These are phyloP conservation scores for Lactarius psammicola DNA, from an alignment of 768 basidiomycete genomes.

Conservation along the genomic window DNA sequence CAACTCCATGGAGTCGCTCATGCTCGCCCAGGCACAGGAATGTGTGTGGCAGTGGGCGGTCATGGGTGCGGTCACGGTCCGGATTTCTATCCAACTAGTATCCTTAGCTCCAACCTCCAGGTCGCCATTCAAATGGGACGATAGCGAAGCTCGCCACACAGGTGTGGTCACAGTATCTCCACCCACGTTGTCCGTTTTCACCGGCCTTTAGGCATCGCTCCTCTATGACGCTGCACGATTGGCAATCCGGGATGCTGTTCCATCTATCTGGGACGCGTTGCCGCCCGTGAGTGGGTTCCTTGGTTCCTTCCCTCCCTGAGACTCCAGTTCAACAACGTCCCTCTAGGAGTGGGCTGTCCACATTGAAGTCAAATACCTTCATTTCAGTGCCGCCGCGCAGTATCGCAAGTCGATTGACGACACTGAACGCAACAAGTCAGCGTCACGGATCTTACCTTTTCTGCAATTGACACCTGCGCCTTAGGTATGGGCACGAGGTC, in stretches of 20 bases:
- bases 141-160: slow-evolving; percentile 27
- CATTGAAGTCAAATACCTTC: slow-evolving; percentile 74
- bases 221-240: slow-evolving; percentile 26
- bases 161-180: slow-evolving; percentile 5
- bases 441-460: background rate
- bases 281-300: slow-evolving; percentile 49
- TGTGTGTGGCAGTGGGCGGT: slow-evolving; percentile 94
- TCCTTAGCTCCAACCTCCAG: slow-evolving; percentile 5
- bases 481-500: slow-evolving; percentile 85
- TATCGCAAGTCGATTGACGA: slow-evolving; percentile 89
- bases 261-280: slow-evolving; percentile 39
- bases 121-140: slow-evolving; percentile 26
- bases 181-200: background rate
- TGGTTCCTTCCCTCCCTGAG: background rate
- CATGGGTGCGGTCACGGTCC: slow-evolving; percentile 49
- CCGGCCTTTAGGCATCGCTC: slow-evolving; percentile 24
- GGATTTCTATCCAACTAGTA: slow-evolving; percentile 7
- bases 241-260: slow-evolving; percentile 25
- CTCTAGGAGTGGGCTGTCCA: slow-evolving; percentile 75
- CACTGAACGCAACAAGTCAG: slow-evolving; percentile 68
- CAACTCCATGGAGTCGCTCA: slow-evolving; percentile 64
- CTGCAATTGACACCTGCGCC: slow-evolving; percentile 20
- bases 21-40: slow-evolving; percentile 95
- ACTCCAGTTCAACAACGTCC: background rate
- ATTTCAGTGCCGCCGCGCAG: slow-evolving; percentile 88